phyloP scores from a whole-genome alignment of 306 rosid genomes.

The Vachellia pachyceras region DNA sequence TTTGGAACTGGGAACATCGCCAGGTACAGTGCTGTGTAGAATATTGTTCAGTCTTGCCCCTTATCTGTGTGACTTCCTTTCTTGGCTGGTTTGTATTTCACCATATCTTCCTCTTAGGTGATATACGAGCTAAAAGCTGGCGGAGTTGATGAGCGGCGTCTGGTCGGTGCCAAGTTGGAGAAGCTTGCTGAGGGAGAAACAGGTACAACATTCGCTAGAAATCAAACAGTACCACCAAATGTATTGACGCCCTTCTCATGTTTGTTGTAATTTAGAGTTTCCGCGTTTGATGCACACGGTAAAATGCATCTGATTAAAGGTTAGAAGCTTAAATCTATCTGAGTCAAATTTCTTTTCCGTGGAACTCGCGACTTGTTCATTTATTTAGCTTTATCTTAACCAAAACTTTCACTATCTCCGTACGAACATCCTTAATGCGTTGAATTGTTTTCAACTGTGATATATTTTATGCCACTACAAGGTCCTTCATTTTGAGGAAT shows the following conservation, averaged over 20 bases:
- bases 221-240: background rate
- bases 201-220: constrained; percentile 48
- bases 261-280: constrained; percentile 22
- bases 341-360: background rate
- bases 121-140: constrained; percentile 98
- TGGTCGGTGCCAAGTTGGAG: constrained; percentile 97
- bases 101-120: constrained; percentile 46
- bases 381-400: constrained; percentile 1
- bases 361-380: background rate
- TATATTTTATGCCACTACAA: background rate
- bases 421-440: background rate
- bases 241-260: background rate
- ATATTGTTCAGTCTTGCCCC: background rate
- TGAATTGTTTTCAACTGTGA: background rate
- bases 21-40: constrained; percentile 57
- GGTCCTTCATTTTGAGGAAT: constrained; percentile 31
- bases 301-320: constrained; percentile 7
- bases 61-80: background rate
- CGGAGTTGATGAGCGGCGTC: constrained; percentile 92
- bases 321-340: background rate
- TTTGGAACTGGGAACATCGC: constrained; percentile 99
- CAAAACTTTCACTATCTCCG: background rate
- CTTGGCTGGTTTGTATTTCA: background rate
- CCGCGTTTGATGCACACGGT: constrained; percentile 35
- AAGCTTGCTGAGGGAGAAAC: constrained; percentile 98